Conservation (phyloP, 352 stramenopile species). For the Pythium insidiosum region DNA sequence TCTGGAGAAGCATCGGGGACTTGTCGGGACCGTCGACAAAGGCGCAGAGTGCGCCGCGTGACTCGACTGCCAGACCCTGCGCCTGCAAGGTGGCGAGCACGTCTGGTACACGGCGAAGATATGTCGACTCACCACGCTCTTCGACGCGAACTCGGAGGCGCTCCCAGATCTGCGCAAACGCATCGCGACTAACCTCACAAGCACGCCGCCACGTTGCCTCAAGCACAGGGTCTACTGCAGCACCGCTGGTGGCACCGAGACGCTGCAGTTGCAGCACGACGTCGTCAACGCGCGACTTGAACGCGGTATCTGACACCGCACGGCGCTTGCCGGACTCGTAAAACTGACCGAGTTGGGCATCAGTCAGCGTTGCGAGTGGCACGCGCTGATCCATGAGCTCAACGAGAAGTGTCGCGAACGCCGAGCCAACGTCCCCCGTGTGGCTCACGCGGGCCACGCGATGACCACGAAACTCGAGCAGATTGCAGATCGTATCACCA, state of each 20-base stretch:
- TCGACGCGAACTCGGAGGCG: slow-evolving; percentile 52
- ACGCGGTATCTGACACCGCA: slow-evolving; percentile 32
- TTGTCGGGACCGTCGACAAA: slow-evolving; percentile 68
- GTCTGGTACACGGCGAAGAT: slow-evolving; percentile 42
- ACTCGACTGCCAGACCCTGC: slow-evolving; percentile 36
- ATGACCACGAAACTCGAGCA: slow-evolving; percentile 76
- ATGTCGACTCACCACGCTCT: slow-evolving; percentile 74
- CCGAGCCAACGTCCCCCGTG: slow-evolving; percentile 68
- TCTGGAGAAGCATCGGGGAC: slow-evolving; percentile 75
- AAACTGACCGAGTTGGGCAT: slow-evolving; percentile 48
- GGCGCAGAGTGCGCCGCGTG: slow-evolving; percentile 56
- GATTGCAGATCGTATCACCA: slow-evolving; percentile 71
- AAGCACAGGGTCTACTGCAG: slow-evolving; percentile 26
- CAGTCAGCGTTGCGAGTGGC: slow-evolving; percentile 37
- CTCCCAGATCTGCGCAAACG: slow-evolving; percentile 56
- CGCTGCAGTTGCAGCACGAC: slow-evolving; percentile 65
- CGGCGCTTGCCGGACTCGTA: slow-evolving; percentile 76
- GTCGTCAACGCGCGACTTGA: slow-evolving; percentile 58
- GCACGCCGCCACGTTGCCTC: slow-evolving; percentile 44
- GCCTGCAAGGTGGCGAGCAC: slow-evolving; percentile 37
- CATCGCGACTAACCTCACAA: slow-evolving; percentile 61
- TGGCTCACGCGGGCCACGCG: slow-evolving; percentile 62
- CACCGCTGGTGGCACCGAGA: slow-evolving; percentile 19
- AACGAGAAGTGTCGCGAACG: slow-evolving; percentile 66
- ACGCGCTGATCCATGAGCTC: slow-evolving; percentile 51